Evolutionary conservation across 78 protist genomes (phyloP), one percentile per base, ranked within the genome.

Genomic region (Planoprotostelium fungivorum): DNA sequence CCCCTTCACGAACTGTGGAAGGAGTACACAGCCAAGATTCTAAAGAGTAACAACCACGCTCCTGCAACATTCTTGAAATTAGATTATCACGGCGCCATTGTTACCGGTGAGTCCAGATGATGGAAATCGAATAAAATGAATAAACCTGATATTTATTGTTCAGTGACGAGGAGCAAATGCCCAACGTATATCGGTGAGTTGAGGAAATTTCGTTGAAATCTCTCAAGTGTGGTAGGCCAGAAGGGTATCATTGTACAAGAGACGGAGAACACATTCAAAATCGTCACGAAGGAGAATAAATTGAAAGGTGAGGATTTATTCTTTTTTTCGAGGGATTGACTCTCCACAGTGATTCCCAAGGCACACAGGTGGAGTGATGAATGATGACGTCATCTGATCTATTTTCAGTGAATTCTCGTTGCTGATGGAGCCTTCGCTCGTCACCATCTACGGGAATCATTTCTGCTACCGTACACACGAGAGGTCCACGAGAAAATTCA

Each of bases 241-340:
- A 89, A 63, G 38, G 94, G 94, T 35, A 89, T 92, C 31, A 35
- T 92, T 29, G 37, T 92, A 28, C 94, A 92, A 92, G 94, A 92
- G 63, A 92, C 94, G 51, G 90, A 89, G 63, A 92, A 89, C 38
- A 89, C 90, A 36, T 92, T 92, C 85, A 92, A 92, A 86, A 92
- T 92, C 23, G 85, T 92, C 9, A 92, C 91, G 0, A 83, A 84
- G 35, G 91, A 92, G 34, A 92, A 92, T 85, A 88, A 92, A 89
- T n/a, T 89, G 38, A 92, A 92, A 84, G 37, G 94, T 92, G 84
- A 34, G 88, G 5, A 1, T 37, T 29, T 37, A 34, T 36, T 29
- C 36, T 1, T 5, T 1, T 29, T 35, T 25, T 85, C 28, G 16
- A 38, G 29, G 0, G 31, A 87, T 5, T 25, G 51, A 23, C 37